Conservation (phyloP, 2,329 filamentous ascomycete genomes). For the Botrytis byssoidea region DNA sequence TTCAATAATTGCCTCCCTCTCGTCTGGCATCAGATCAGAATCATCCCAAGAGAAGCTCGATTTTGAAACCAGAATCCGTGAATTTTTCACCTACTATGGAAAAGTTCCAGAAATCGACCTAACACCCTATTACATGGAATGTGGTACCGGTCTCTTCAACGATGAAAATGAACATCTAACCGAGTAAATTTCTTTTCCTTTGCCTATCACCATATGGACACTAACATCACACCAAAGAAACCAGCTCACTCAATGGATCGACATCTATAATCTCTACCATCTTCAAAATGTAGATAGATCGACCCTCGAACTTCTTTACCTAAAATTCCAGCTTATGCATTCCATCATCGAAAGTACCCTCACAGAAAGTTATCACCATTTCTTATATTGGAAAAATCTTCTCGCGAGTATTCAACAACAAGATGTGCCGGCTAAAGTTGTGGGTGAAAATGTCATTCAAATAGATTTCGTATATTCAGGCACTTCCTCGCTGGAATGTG, state of each 20-base stretch:
- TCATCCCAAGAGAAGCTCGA: not conserved
- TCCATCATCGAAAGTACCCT: not conserved
- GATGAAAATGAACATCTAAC: not conserved
- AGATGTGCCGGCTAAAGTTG: not conserved
- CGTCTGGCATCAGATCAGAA: not conserved
- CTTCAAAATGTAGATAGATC: not conserved
- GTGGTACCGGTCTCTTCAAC: not conserved
- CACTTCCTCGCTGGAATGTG: conserved; percentile 23
- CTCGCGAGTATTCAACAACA: not conserved
- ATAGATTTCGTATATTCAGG: conserved; percentile 26
- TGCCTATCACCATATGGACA: not conserved
- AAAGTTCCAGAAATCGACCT: not conserved
- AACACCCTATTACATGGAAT: not conserved
- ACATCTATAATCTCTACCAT: not conserved
- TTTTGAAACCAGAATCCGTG: not conserved
- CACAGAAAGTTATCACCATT: not conserved
- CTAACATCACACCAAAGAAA: not conserved
- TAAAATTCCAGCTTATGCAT: not conserved
- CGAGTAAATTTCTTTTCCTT: not conserved
- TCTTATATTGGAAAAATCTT: not conserved
- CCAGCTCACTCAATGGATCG: not conserved
- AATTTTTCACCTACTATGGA: too few species aligned
- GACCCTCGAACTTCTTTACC: not conserved
- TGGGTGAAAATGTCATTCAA: conserved; percentile 13
- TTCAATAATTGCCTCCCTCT: not conserved